Conservation (phyloP, 2,329 filamentous ascomycete species). For the Alternaria panax region DNA sequence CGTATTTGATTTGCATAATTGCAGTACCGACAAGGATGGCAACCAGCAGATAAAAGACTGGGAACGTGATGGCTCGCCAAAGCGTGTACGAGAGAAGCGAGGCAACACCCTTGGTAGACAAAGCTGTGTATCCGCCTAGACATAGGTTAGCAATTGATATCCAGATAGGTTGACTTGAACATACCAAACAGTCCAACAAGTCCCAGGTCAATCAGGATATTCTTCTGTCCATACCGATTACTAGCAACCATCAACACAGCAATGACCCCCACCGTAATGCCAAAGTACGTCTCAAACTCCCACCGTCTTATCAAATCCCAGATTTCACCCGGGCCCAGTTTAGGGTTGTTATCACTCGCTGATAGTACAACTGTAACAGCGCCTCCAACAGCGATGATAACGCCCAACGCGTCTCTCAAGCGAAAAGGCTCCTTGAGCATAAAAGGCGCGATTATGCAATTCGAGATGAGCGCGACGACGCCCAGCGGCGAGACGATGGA, state of each 20-base stretch:
- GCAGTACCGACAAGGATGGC: slow-evolving; percentile 82
- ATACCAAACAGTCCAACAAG: slow-evolving; percentile 91
- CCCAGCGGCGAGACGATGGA: slow-evolving; percentile 96
- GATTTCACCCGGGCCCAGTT: slow-evolving; percentile 88
- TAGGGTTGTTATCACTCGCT: slow-evolving; percentile 86
- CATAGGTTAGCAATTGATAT: slow-evolving; percentile 19
- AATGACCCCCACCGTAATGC: slow-evolving; percentile 77
- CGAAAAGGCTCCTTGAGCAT: slow-evolving; percentile 93
- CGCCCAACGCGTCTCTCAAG: slow-evolving; percentile 83
- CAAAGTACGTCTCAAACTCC: slow-evolving; percentile 91
- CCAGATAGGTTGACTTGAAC: neutral
- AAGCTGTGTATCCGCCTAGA: slow-evolving; percentile 87
- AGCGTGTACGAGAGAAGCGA: slow-evolving; percentile 92
- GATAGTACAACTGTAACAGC: slow-evolving; percentile 93
- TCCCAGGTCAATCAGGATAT: slow-evolving; percentile 89
- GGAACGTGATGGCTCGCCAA: slow-evolving; percentile 87
- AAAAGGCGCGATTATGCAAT: slow-evolving; percentile 94
- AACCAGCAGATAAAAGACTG: slow-evolving; percentile 87
- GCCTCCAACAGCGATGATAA: slow-evolving; percentile 83
- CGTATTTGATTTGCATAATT: slow-evolving; percentile 95
- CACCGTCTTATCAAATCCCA: slow-evolving; percentile 86
- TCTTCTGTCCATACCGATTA: slow-evolving; percentile 80
- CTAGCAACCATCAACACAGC: slow-evolving; percentile 81
- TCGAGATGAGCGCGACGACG: slow-evolving; percentile 95
- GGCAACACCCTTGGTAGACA: slow-evolving; percentile 95